A percentile compares a stretch with the other conserved stretches of the same genome.
These are phyloP conservation scores for Cryomyces antarcticus DNA, from an alignment of 495 filamentous ascomycete species.

Conservation along the genomic window DNA sequence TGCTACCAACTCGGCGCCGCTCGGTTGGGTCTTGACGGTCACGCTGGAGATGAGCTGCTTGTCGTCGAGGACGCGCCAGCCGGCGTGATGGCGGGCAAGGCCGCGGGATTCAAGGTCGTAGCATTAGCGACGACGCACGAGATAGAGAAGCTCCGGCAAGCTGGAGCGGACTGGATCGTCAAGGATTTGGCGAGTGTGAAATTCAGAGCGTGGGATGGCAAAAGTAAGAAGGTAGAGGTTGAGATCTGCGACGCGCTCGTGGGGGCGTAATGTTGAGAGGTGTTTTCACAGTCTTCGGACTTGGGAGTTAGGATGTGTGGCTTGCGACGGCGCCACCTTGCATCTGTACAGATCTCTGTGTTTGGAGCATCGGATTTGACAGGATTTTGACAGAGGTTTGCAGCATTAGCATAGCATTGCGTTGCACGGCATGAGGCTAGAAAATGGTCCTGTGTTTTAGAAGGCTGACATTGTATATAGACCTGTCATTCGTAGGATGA, in stretches of 20 bases:
- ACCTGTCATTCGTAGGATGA: no score
- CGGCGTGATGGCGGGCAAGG: slow-evolving; percentile 76
- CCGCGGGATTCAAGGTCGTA: slow-evolving; percentile 71
- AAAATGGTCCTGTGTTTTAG: no score
- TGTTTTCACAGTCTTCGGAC: no score
- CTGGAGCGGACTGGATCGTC: slow-evolving; percentile 77
- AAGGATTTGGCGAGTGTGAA: slow-evolving; percentile 52
- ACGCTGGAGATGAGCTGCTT: slow-evolving; percentile 31
- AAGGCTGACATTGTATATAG: no score
- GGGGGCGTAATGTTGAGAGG: no score
- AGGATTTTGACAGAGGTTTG: no score
- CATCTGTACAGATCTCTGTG: no score
- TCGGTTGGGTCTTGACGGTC: neutral
- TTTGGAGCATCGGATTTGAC: no score
- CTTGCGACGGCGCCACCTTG: no score
- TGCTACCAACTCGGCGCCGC: slow-evolving; percentile 59
- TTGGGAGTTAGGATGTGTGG: no score
- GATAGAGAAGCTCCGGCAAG: slow-evolving; percentile 42
- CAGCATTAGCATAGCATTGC: no score
- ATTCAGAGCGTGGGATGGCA: slow-evolving; percentile 15
- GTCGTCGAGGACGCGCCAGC: slow-evolving; percentile 89
- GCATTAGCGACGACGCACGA: slow-evolving; percentile 76
- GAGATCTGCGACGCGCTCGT: slow-evolving; percentile 16
- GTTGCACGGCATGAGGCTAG: no score
- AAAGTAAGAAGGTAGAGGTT: slow-evolving; percentile 13